Evolutionary conservation across 108 stramenopile species (phyloP).

Genomic region (Nitzschia sp.): DNA sequence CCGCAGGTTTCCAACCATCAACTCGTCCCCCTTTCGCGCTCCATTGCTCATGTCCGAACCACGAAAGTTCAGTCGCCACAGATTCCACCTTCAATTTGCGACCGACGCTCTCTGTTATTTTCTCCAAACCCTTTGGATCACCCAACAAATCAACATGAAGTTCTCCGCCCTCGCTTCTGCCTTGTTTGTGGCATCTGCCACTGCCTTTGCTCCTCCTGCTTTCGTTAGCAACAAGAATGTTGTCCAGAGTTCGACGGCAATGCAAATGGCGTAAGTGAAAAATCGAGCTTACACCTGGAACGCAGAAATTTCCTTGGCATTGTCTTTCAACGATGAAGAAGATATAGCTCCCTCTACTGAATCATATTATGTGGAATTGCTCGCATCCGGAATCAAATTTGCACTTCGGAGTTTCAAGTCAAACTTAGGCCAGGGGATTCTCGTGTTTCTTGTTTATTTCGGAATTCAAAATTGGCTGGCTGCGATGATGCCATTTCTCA

Average conservation of each 20-base stretch:
- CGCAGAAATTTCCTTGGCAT: not conserved
- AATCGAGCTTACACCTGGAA: not conserved
- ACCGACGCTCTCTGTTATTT: not conserved
- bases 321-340: constrained; percentile 45
- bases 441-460: not conserved
- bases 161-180: constrained; percentile 69
- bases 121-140: constrained; percentile 11
- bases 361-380: constrained; percentile 54
- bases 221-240: constrained; percentile 23
- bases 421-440: not conserved
- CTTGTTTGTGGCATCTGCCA: constrained; percentile 70
- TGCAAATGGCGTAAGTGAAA: constrained; percentile 46
- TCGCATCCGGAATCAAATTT: constrained; percentile 73
- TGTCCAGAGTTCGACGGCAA: constrained; percentile 19
- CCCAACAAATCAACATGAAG: constrained; percentile 57
- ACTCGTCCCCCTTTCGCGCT: not conserved
- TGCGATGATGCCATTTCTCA: no score
- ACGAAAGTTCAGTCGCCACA: not conserved
- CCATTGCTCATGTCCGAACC: not conserved
- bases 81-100: constrained; percentile 3
- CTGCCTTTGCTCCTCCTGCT: constrained; percentile 69
- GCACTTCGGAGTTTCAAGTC: constrained; percentile 57
- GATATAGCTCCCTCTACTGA: constrained; percentile 74
- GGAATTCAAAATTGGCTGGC: not conserved
- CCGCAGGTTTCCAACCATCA: not conserved